A percentile compares a stretch with the other conserved stretches of the same genome.
These are phyloP conservation scores for Alternaria infectoria DNA, from an alignment of 2,329 filamentous ascomycete species.

Conservation along the genomic window DNA sequence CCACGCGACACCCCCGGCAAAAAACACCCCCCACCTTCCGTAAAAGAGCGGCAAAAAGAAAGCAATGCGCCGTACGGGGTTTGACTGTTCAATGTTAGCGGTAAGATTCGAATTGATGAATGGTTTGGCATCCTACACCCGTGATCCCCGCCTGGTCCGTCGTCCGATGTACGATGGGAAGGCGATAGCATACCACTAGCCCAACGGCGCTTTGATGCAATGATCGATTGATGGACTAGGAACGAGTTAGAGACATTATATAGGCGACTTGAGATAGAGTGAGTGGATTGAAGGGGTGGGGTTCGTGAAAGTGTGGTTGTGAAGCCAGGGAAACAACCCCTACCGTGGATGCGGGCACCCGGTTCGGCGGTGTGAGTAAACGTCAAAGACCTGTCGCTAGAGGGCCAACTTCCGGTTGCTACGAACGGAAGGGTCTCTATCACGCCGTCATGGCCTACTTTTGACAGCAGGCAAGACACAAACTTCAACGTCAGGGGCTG, in stretches of 20 bases:
- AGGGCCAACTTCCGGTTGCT: background rate
- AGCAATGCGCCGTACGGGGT: conserved; percentile 23
- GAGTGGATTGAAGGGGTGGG: background rate
- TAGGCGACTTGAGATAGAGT: background rate
- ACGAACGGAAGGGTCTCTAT: background rate
- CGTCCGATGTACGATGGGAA: conserved; percentile 37
- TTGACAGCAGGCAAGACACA: background rate
- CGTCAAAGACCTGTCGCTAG: background rate
- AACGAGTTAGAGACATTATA: background rate
- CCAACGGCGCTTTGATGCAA: conserved; percentile 34
- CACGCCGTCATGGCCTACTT: background rate
- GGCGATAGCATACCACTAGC: conserved; percentile 50
- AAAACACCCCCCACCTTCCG: background rate
- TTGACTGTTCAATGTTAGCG: conserved; percentile 12
- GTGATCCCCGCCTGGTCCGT: conserved; percentile 34
- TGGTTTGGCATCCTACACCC: conserved; percentile 27
- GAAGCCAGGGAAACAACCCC: conserved; percentile 1
- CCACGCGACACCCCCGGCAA: background rate
- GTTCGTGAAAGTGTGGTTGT: background rate
- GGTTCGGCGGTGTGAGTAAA: conserved; percentile 8
- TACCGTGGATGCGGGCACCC: conserved; percentile 16
- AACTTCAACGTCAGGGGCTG: background rate
- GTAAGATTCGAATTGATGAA: background rate
- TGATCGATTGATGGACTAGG: background rate
- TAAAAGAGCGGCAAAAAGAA: background rate